Percentiles rank a stretch among this genome's conserved stretches.
phyloP scores from a whole-genome alignment of 495 filamentous ascomycete species.

The Hyaloscypha hepaticicola region DNA sequence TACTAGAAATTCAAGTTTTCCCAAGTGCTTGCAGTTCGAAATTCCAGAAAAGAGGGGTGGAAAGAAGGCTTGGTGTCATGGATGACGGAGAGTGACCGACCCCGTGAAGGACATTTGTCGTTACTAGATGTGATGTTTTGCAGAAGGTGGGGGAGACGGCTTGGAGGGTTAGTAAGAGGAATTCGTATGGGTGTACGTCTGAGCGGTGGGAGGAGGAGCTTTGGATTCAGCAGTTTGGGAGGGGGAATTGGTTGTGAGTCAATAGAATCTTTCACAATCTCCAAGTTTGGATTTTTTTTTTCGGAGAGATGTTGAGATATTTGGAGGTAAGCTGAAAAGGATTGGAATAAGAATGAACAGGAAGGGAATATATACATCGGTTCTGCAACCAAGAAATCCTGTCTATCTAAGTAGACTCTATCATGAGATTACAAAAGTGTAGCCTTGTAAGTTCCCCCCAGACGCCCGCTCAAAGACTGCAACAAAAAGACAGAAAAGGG shows the following conservation, averaged over 20 bases:
- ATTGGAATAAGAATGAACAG: neutral
- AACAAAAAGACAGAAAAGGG: neutral
- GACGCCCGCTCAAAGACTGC: too few species aligned
- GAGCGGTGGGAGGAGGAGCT: neutral
- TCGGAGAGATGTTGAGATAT: too few species aligned
- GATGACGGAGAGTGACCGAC: neutral
- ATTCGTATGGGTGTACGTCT: neutral
- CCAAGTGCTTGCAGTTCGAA: too few species aligned
- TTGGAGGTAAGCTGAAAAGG: too few species aligned
- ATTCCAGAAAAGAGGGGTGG: too few species aligned
- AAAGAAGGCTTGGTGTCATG: neutral
- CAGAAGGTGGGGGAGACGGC: neutral
- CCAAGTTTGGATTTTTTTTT: neutral
- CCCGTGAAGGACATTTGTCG: neutral
- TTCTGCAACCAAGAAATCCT: neutral
- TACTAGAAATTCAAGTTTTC: too few species aligned
- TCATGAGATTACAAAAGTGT: too few species aligned
- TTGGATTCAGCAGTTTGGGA: neutral
- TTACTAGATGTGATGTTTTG: neutral
- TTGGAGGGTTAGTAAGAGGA: neutral
- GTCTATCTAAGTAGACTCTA: neutral
- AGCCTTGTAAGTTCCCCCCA: too few species aligned
- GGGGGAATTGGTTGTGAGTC: neutral
- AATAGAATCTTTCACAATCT: neutral
- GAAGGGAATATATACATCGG: neutral